Percentiles rank a stretch among this genome's conserved stretches.
These are phyloP conservation scores for Dactylorhiza incarnata DNA, from an alignment of 106 monocot genomes.

Conservation along the genomic window DNA sequence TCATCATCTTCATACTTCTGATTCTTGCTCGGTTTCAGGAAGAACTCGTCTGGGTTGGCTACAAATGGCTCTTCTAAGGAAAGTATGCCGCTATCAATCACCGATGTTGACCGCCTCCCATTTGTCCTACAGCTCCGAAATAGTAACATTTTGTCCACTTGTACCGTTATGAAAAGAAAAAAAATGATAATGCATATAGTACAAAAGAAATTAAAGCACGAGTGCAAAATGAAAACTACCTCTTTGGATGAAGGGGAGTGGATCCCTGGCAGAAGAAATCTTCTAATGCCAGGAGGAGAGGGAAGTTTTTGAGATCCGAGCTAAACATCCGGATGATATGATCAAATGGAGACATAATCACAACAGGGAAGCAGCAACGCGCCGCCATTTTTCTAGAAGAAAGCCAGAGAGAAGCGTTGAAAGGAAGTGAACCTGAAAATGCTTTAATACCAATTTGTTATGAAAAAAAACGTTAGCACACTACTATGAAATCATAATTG, in stretches of 20 bases:
- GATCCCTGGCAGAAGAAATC: constrained; percentile 1
- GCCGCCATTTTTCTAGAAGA: not conserved
- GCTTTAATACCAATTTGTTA: too few relatives aligned
- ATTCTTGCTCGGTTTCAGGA: constrained; percentile 13
- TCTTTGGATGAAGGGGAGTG: not conserved
- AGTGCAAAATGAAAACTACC: not conserved
- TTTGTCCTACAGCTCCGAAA: constrained; percentile 6
- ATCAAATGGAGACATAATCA: not conserved
- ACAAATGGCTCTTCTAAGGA: constrained; percentile 16
- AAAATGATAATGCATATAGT: not conserved
- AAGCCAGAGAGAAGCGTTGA: not conserved
- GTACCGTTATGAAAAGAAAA: not conserved
- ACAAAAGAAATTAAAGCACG: not conserved
- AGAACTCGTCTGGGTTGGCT: constrained; percentile 13
- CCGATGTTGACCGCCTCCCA: constrained; percentile 1
- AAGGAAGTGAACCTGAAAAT: not conserved
- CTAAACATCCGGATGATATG: not conserved
- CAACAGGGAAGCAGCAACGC: not conserved
- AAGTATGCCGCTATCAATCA: constrained; percentile 13
- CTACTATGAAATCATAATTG: too few relatives aligned
- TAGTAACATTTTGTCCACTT: not conserved
- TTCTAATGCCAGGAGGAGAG: not conserved
- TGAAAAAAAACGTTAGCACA: too few relatives aligned
- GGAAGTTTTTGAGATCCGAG: not conserved
- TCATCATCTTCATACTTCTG: constrained; percentile 9